Evolutionary conservation across 805 yeast species (phyloP).

Genomic region (Ogataea pignaliae): DNA sequence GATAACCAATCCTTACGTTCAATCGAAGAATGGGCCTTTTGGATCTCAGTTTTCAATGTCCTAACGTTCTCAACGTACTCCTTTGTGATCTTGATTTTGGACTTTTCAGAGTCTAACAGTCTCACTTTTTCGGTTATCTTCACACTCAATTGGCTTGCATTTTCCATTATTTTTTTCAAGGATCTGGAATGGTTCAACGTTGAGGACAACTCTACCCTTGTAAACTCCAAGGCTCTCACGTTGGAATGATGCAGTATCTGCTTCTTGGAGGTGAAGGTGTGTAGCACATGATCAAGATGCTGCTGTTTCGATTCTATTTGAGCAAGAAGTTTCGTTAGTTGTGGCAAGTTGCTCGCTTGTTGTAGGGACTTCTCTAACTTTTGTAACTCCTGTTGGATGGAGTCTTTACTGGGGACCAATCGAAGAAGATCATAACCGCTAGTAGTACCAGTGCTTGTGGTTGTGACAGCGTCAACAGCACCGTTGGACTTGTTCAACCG

Average conservation of each 20-base stretch:
- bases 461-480: no score
- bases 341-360: conserved; percentile 20
- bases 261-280: conserved; percentile 25
- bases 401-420: conserved; percentile 17
- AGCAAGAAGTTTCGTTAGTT: conserved; percentile 16
- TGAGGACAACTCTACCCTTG: conserved; percentile 59
- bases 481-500: no score
- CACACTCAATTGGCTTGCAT: conserved; percentile 62
- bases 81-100: conserved; percentile 56
- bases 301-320: conserved; percentile 23
- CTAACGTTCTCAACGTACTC: conserved; percentile 64
- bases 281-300: conserved; percentile 22
- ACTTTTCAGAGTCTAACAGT: conserved; percentile 64
- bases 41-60: conserved; percentile 58
- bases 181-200: conserved; percentile 54
- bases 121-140: conserved; percentile 67
- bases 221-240: conserved; percentile 48
- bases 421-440: not conserved
- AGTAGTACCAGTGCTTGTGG: not conserved
- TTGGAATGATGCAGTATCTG: conserved; percentile 34
- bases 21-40: conserved; percentile 64
- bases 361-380: conserved; percentile 21
- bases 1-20: conserved; percentile 63
- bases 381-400: conserved; percentile 14
- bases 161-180: conserved; percentile 47